Base-by-base conservation (phyloP, 2,329 filamentous ascomycete genomes). In the Sclerotinia spermophila region DNA sequence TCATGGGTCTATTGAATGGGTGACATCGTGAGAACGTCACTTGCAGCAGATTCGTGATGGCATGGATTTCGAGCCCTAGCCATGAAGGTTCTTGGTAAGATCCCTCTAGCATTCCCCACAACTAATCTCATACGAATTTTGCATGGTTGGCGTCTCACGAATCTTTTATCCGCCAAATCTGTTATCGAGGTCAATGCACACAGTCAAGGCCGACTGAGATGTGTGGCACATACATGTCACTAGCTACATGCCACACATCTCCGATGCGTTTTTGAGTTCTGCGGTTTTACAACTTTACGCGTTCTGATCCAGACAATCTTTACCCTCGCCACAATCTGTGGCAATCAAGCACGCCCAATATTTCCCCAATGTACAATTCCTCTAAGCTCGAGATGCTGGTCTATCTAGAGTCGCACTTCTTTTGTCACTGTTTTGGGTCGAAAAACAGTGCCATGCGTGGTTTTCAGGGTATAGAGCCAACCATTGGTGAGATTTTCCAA, bases 21-120 rank as follows among this genome's bases (percentile, higher is more conserved):
- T 51, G 35, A 33, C 44, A 64, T 64, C 44, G 30, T 51, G 61
- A 64, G 44, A 51, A 48, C 30, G 61, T 64, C 61, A 64, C 44
- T 64, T 64, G 61, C 44, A 64, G 30, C 27, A 64, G n/a, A 33
- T 24, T 64, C 13, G 5, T 53, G 24, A 65, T 40, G 33, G 45
- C 21, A 65, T 35, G 40, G 62, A 65, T 65, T 40, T 42, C n/a
- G 45, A 65, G 45, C 45, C 62, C 62, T 30, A n/a, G 62, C 30
- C 51, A 51, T 40, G 38, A n/a, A 30, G 62, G 40, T 40, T 19
- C 8, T 19, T 27, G 45, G 38, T 40, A 33, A 53, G 62, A 53
- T 65, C 15, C 61, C 15, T 27, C 44, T n/a, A 64, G 44, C 61
- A 64, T 64, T 59, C 35, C 30, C 58, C 30, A 24, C 61, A 53